Base-by-base conservation (phyloP, 106 monocot species). In the Agapanthus africanus region DNA sequence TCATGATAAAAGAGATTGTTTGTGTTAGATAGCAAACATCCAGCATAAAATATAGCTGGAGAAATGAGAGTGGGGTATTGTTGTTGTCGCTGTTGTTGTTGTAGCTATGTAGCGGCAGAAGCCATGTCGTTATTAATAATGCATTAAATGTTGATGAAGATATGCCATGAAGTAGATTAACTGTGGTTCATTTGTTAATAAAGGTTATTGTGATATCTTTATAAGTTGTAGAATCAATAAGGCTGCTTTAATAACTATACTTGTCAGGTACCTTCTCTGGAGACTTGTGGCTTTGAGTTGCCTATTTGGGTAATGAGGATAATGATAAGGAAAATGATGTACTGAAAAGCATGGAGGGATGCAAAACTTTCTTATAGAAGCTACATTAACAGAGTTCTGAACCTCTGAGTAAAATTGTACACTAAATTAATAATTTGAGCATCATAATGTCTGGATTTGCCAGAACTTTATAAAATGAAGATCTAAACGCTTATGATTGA, bases 1-100 rank as follows among this genome's bases (percentile, higher is more conserved):
- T 31, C 22, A 70, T 54, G 26, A 57, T 54, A 28, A 60, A 40
- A 70, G 21, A 25, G 26, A 42, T 40, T 71, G n/a, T n/a, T n/a
- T n/a, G n/a, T n/a, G n/a, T n/a, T n/a, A n/a, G n/a, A n/a, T n/a
- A n/a, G n/a, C n/a, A 60, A 14, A 87, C 81, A n/a, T n/a, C n/a
- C n/a, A n/a, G n/a, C n/a, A n/a, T n/a, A n/a, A n/a, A n/a, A n/a
- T n/a, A n/a, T n/a, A n/a, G n/a, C n/a, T n/a, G n/a, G n/a, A n/a
- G n/a, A n/a, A n/a, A n/a, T n/a, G n/a, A n/a, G n/a, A n/a, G n/a
- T n/a, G n/a, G n/a, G n/a, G n/a, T n/a, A n/a, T n/a, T n/a, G n/a
- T n/a, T n/a, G n/a, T n/a, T n/a, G n/a, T n/a, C n/a, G n/a, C n/a
- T n/a, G n/a, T n/a, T n/a, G n/a, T n/a, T n/a, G n/a, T n/a, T n/a